Conservation (phyloP, 2,329 filamentous ascomycete genomes). For the Fusarium aywerte region DNA sequence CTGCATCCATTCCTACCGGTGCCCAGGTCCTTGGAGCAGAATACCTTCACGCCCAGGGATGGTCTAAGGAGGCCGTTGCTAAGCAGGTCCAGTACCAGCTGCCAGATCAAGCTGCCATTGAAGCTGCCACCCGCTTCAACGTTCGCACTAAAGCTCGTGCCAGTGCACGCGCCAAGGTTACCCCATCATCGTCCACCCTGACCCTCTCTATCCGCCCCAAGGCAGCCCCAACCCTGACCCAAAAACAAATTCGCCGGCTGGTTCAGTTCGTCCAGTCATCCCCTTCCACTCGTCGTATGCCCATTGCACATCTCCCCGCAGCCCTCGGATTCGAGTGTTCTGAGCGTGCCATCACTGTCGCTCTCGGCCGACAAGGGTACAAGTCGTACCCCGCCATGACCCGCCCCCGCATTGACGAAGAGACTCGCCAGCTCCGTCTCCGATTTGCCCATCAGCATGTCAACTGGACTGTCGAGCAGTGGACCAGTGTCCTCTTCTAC, state of each 20-base stretch:
- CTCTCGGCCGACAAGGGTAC: slow-evolving; percentile 22
- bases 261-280: slow-evolving; percentile 25
- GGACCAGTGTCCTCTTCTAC: slow-evolving; percentile 26
- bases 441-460: slow-evolving; percentile 19
- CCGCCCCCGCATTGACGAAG: slow-evolving; percentile 19
- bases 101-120: not conserved
- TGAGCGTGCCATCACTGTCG: slow-evolving; percentile 7
- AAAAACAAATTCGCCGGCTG: slow-evolving; percentile 4
- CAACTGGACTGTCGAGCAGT: slow-evolving; percentile 29
- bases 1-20: not conserved
- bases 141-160: not conserved
- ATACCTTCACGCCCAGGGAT: not conserved
- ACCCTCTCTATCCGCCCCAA: not conserved
- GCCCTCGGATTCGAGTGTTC: slow-evolving; percentile 15
- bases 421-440: slow-evolving; percentile 17
- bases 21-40: not conserved
- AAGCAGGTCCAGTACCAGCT: not conserved
- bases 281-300: slow-evolving; percentile 18
- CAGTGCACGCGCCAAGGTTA: not conserved
- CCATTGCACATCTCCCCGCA: slow-evolving; percentile 6
- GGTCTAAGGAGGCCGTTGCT: not conserved
- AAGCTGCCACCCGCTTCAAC: not conserved
- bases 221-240: not conserved
- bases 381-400: slow-evolving; percentile 20
- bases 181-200: not conserved